These are phyloP conservation scores for Suillus luteus DNA, from an alignment of 768 basidiomycete species.

Conservation along the genomic window DNA sequence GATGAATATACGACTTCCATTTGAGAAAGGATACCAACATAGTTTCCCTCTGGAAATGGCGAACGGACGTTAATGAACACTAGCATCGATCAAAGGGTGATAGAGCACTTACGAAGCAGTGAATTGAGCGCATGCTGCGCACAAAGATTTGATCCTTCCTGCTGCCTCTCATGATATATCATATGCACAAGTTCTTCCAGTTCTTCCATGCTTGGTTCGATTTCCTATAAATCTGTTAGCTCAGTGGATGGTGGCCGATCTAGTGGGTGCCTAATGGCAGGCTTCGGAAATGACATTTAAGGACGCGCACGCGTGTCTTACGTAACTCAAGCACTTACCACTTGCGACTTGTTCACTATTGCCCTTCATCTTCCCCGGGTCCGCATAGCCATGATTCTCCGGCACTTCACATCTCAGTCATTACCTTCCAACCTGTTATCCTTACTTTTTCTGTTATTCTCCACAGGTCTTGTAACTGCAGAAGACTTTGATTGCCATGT, in stretches of 20 bases:
- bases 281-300: slow-evolving; percentile 4
- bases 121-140: slow-evolving; percentile 87
- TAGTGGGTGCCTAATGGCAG: slow-evolving; percentile 18
- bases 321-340: slow-evolving; percentile 18
- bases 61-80: slow-evolving; percentile 34
- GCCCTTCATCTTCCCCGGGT: slow-evolving; percentile 7
- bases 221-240: slow-evolving; percentile 11
- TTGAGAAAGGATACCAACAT: slow-evolving; percentile 40
- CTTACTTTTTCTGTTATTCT: slow-evolving; percentile 23
- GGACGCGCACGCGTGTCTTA: slow-evolving; percentile 37
- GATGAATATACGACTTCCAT: slow-evolving; percentile 9
- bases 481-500: slow-evolving; percentile 56
- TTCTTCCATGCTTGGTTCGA: slow-evolving; percentile 50
- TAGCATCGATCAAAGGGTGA: slow-evolving; percentile 23
- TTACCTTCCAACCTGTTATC: slow-evolving; percentile 16
- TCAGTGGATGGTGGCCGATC: slow-evolving; percentile 2
- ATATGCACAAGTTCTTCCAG: slow-evolving; percentile 52
- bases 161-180: slow-evolving; percentile 82
- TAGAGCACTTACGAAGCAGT: slow-evolving; percentile 57
- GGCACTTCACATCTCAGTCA: slow-evolving; percentile 13
- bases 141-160: slow-evolving; percentile 79
- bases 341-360: slow-evolving; percentile 1
- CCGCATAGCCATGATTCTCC: slow-evolving; percentile 24
- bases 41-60: slow-evolving; percentile 43
- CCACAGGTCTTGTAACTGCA: slow-evolving; percentile 30